phyloP scores from a whole-genome alignment of 805 yeast genomes.

The Lipomyces orientalis region DNA sequence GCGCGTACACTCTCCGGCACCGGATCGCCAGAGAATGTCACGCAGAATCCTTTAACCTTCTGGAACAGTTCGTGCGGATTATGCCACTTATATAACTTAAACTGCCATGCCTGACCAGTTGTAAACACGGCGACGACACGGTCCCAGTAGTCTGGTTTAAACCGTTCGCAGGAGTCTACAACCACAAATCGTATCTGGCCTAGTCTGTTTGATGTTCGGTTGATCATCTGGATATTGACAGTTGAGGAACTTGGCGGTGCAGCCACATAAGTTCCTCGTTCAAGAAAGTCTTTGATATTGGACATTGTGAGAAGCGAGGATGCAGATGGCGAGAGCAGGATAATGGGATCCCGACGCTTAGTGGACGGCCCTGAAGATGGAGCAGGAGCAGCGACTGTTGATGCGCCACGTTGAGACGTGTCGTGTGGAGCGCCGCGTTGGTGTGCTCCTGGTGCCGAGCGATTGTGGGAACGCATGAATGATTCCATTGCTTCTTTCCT shows the following conservation, averaged over 20 bases:
- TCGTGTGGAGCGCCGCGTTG: constrained; percentile 1
- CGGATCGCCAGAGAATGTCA: constrained; percentile 77
- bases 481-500: constrained; percentile 45
- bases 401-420: background rate
- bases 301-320: constrained; percentile 69
- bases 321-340: constrained; percentile 78
- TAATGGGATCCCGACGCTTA: constrained; percentile 67
- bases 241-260: constrained; percentile 42
- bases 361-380: constrained; percentile 8
- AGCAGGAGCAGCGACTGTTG: constrained; percentile 11
- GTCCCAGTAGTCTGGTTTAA: constrained; percentile 97
- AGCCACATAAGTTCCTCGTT: constrained; percentile 71
- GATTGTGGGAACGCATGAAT: constrained; percentile 28
- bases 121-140: constrained; percentile 94
- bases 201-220: constrained; percentile 61
- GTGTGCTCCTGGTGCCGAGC: constrained; percentile 4
- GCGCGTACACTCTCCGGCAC: constrained; percentile 75
- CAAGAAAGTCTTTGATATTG: constrained; percentile 71
- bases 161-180: constrained; percentile 85
- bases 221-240: constrained; percentile 54
- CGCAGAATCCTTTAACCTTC: constrained; percentile 79
- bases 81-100: constrained; percentile 81
- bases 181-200: constrained; percentile 71
- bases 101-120: constrained; percentile 98
- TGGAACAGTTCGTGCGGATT: constrained; percentile 83